Evolutionary conservation across 2,329 filamentous ascomycete genomes (phyloP), one percentile per base, ranked within the genome.

Genomic region (Cucurbitaria berberidis): DNA sequence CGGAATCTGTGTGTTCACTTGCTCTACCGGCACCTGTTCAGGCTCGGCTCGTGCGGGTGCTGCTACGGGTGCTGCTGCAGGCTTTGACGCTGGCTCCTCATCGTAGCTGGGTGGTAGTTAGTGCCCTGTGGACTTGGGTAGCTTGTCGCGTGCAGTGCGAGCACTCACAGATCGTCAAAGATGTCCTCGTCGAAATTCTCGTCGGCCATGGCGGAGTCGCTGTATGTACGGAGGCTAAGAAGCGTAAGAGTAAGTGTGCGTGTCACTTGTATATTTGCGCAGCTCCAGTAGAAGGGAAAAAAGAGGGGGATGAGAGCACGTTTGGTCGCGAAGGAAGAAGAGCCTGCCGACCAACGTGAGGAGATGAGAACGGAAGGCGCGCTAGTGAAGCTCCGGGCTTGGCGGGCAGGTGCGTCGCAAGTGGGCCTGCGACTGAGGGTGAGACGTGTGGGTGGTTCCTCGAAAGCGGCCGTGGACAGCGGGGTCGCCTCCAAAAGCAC

Each of bases 131-230:
- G 30, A 30, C 5, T 19, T 21, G 16, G 3, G 21, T n/a, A 18
- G 42, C 7, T 19, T 16, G 40, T 45, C 39, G 53, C 47, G 46
- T 34, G 45, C 7, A 16, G 4, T 15, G 42, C 46, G 34, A 5
- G 24, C 51, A 84, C 91, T 79, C 81, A 96, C 92, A 96, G 85
- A 79, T 96, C 93, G 68, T 92, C 92, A 77, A 96, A 96, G 77
- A 96, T 89, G 83, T 96, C 92, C 71, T 96, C 93, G 66, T 96
- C 92, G 64, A 91, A 87, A 64, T 90, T 90, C 70, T 93, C 90
- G 69, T 95, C 91, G 42, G 90, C 86, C 90, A 93, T 95, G 67
- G 44, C 56, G 57, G 7, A 30, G 32, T 18, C 5, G 16, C 18
- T 22, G 45, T 44, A 34, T 32, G 11, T 30, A 34, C 26, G 19